phyloP scores from a whole-genome alignment of 2,329 filamentous ascomycete genomes.

The Colletotrichum caudatum region DNA sequence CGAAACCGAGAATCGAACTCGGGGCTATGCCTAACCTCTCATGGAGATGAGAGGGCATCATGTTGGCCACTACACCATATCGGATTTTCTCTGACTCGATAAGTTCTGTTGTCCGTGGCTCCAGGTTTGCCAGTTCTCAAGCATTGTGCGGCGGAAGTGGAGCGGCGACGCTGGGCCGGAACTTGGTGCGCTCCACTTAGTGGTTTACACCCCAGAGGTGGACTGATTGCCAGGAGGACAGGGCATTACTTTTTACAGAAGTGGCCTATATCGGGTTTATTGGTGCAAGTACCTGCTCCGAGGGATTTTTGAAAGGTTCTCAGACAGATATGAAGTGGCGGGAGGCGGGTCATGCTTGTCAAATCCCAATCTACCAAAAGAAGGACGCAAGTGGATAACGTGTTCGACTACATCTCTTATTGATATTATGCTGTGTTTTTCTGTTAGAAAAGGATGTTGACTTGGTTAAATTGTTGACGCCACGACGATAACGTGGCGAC shows the following conservation, averaged over 20 bases:
- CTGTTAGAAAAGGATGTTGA: too few species aligned
- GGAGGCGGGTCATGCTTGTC: not conserved
- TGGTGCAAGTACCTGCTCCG: too few species aligned
- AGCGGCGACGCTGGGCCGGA: not conserved
- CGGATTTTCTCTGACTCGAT: not conserved
- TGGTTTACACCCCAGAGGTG: not conserved
- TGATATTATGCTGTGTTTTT: too few species aligned
- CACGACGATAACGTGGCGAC: too few species aligned
- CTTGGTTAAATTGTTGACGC: too few species aligned
- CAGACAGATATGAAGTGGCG: not conserved
- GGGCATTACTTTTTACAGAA: not conserved
- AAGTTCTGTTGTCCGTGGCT: fast-evolving
- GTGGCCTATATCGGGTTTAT: too few species aligned
- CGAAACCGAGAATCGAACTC: slow-evolving; percentile 37
- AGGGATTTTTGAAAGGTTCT: not conserved
- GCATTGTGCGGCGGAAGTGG: slow-evolving; percentile 1
- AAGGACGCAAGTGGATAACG: too few species aligned
- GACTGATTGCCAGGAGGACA: too few species aligned
- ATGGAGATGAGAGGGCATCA: slow-evolving; percentile 21
- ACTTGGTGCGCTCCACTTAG: slow-evolving; percentile 16
- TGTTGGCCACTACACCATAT: slow-evolving; percentile 38
- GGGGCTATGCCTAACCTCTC: slow-evolving; percentile 36
- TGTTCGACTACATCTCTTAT: too few species aligned
- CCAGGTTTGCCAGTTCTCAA: fast-evolving
- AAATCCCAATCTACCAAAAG: too few species aligned